Percentiles rank a stretch among this genome's conserved stretches.
These are phyloP conservation scores for Inonotus obliquus DNA, from an alignment of 1,284 basidiomycete genomes.

Conservation along the genomic window DNA sequence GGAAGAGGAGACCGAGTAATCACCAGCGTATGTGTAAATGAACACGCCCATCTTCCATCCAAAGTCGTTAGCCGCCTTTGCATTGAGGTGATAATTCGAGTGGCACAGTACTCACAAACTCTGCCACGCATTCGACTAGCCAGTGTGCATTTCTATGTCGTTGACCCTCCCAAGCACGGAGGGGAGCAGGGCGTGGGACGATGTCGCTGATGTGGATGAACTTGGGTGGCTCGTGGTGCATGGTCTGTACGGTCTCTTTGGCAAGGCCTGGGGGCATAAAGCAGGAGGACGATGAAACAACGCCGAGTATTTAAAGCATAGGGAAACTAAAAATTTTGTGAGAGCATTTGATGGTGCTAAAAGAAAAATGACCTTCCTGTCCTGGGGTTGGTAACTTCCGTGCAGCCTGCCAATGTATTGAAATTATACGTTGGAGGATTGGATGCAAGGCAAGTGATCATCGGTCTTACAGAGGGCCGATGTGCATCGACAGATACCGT, in stretches of 20 bases:
- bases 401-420: neutral
- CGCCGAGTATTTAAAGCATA: too few relatives aligned
- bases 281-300: neutral
- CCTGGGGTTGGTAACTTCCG: too few relatives aligned
- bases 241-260: neutral
- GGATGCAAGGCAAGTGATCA: neutral
- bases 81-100: neutral
- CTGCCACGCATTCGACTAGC: slow-evolving; percentile 54
- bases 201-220: slow-evolving; percentile 40
- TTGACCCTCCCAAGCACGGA: slow-evolving; percentile 48
- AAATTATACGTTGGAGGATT: neutral
- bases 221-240: slow-evolving; percentile 19
- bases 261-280: too few relatives aligned
- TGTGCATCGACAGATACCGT: neutral
- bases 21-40: slow-evolving; percentile 52
- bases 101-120: slow-evolving; percentile 39
- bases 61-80: neutral
- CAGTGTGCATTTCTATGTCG: slow-evolving; percentile 47
- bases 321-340: too few relatives aligned
- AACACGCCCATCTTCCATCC: slow-evolving; percentile 37
- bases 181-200: slow-evolving; percentile 33
- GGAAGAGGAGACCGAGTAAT: slow-evolving; percentile 17
- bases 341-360: neutral
- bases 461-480: neutral
- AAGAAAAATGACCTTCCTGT: too few relatives aligned